phyloP scores from a whole-genome alignment of 2,329 filamentous ascomycete genomes.

The Tolypocladium endophyticum region DNA sequence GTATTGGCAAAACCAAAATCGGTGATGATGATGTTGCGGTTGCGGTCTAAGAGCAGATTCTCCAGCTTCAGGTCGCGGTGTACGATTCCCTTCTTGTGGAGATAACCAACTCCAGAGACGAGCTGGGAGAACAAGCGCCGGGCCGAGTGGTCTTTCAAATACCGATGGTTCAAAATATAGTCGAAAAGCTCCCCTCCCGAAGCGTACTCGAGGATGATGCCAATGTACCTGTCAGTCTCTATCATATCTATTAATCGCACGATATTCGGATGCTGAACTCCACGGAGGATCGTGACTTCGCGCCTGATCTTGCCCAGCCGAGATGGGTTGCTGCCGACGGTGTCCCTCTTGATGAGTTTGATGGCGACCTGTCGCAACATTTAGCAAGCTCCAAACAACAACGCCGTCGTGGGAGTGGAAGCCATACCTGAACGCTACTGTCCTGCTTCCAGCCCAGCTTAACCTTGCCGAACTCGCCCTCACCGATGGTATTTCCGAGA shows the following conservation, averaged over 20 bases:
- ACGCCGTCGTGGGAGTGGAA: not conserved
- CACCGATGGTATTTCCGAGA: conserved; percentile 87
- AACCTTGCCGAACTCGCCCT: conserved; percentile 97
- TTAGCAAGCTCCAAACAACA: conserved; percentile 4
- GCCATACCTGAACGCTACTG: conserved; percentile 65
- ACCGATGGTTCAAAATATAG: conserved; percentile 93
- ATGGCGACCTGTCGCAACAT: conserved; percentile 65
- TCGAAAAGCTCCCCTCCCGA: conserved; percentile 97
- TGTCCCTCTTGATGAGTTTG: conserved; percentile 92
- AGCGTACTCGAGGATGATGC: conserved; percentile 96
- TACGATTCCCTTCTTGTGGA: conserved; percentile 98
- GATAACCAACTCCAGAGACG: conserved; percentile 89
- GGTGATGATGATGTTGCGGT: conserved; percentile 98
- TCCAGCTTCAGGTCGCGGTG: conserved; percentile 95
- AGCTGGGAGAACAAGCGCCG: conserved; percentile 89
- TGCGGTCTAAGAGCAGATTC: conserved; percentile 87
- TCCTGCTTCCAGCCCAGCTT: conserved; percentile 98
- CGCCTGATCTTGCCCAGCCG: conserved; percentile 94
- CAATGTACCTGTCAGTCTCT: conserved; percentile 92
- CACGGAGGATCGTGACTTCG: conserved; percentile 83
- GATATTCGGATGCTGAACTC: conserved; percentile 90
- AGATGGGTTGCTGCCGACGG: conserved; percentile 76
- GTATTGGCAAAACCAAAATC: conserved; percentile 99
- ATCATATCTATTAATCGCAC: conserved; percentile 97
- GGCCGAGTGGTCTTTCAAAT: conserved; percentile 87